Evolutionary conservation across 1,139 yeast genomes (phyloP).

Genomic region (Kluyveromyces marxianus): DNA sequence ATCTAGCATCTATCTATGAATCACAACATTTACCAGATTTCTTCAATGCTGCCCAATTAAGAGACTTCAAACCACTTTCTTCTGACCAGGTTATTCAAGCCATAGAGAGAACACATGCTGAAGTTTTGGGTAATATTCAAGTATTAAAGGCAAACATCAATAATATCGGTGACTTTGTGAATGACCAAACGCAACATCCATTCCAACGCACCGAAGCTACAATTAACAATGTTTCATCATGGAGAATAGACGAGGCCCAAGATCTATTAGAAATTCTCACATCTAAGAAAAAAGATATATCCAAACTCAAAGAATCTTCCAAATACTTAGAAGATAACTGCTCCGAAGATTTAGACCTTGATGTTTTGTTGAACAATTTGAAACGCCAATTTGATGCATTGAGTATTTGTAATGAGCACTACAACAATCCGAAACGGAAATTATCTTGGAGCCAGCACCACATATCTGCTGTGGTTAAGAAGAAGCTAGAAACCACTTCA

Average conservation of each 20-base stretch:
- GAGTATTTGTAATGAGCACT: conserved; percentile 8
- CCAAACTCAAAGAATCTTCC: conserved; percentile 6
- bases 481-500: conserved; percentile 13
- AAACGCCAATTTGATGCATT: conserved; percentile 13
- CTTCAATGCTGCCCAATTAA: conserved; percentile 18
- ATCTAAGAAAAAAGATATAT: neutral
- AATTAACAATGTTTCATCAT: conserved; percentile 25
- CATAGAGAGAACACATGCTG: conserved; percentile 35
- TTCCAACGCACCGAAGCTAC: conserved; percentile 18
- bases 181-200: conserved; percentile 32
- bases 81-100: conserved; percentile 26
- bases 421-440: conserved; percentile 10
- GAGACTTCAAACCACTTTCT: conserved; percentile 10
- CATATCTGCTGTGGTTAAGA: neutral
- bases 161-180: conserved; percentile 29
- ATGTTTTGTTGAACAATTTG: neutral
- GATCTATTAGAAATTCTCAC: neutral
- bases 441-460: conserved; percentile 9
- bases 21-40: conserved; percentile 18
- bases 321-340: neutral
- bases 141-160: conserved; percentile 32
- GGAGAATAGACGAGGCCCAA: conserved; percentile 36
- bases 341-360: neutral
- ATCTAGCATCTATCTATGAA: conserved; percentile 22
- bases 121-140: conserved; percentile 36